Base-by-base conservation (phyloP, 495 filamentous ascomycete genomes). In the Xylaria sp. region DNA sequence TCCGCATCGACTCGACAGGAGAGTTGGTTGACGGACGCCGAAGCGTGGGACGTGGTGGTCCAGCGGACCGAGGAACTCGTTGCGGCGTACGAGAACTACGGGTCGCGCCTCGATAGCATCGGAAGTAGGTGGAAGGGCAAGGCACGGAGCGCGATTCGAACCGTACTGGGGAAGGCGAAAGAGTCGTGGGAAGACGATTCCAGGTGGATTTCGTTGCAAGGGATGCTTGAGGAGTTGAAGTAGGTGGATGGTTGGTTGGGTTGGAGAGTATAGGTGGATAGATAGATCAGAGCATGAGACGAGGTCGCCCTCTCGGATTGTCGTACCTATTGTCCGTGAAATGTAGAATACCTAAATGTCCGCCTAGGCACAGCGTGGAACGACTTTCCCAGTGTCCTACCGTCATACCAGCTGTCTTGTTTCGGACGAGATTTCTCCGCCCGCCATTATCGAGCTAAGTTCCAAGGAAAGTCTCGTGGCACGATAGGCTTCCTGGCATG, bases 71-170 rank as follows among this genome's bases (percentile, higher is more conserved):
- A 90, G 31, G 85, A 91, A 71, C 73, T 93, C 48, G 89, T 90
- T 0, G 88, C 88, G 66, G 82, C 89, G 62, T 89, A 91, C 79
- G 88, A 92, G 81, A 90, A 86, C 73, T 85, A 91, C 67, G 92
- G 91, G 0, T 80, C 72, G 61, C 77, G 72, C 59, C 80, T 78
- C 74, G 83, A 82, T 12, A 84, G 73, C 80, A 80, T 93, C 37
- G 90, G 88, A 44, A 61, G 35, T 3, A 86, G 83, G 77, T 98
- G 96, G 96, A 92, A 88, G 77, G 93, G 93, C 64, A 98, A 98
- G 87, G 91, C 93, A 1, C 85, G 93, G 77, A 93, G 89, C 78
- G 94, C 93, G 8, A 85, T 97, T 3, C 84, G 93, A 50, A 92
- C 91, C 29, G 88, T 98, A 8, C 82, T 94, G 82, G 92, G 94